Evolutionary conservation across 441 rosid species (phyloP), one percentile per base, ranked within the genome.

Genomic region (Populus hybrid): DNA sequence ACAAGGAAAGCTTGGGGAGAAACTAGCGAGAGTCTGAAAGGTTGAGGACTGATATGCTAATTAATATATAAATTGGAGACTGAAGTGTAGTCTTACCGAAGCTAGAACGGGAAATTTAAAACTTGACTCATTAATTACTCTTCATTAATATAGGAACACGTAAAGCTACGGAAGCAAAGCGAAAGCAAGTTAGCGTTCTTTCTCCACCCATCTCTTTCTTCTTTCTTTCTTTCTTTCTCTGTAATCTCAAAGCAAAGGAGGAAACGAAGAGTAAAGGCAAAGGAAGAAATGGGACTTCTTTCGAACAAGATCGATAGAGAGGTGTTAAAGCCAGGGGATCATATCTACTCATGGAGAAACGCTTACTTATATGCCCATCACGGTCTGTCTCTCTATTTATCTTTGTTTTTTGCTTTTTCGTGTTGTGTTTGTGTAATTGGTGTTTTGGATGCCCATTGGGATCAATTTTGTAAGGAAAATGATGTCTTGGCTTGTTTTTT

Each of bases 331-430:
- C 71, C 90, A 7, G 92, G 93, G 3, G 92, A 89, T 84, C 95
- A 89, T 78, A 86, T 91, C 72, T 91, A 89, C 77, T 87, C 95
- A 3, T 91, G 91, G 91, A 83, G 95, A 73, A 76, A 66, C 36
- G 86, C 84, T 69, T 89, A 88, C 84, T 18, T 83, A 26, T 89
- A 89, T 59, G 83, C 90, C 26, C 95, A 91, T 76, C 95, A 91
- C 80, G 93, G 95, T 89, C 72, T 54, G 28, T 12, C 64, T 50
- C 70, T 70, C 36, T 23, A 9, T 36, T 8, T 36, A 54, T 42
- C 35, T 70, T 24, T 34, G 6, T 67, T 70, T 50, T 50, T 24
- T 18, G 0, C 1, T 0, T 59, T n/a, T 35, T 8, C 21, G n/a
- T 69, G 18, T 8, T 35, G n/a, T 21, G 12, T 32, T 8, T 34